These are phyloP conservation scores for Talaromyces nanjingensis DNA, from an alignment of 495 filamentous ascomycete genomes.

Conservation along the genomic window DNA sequence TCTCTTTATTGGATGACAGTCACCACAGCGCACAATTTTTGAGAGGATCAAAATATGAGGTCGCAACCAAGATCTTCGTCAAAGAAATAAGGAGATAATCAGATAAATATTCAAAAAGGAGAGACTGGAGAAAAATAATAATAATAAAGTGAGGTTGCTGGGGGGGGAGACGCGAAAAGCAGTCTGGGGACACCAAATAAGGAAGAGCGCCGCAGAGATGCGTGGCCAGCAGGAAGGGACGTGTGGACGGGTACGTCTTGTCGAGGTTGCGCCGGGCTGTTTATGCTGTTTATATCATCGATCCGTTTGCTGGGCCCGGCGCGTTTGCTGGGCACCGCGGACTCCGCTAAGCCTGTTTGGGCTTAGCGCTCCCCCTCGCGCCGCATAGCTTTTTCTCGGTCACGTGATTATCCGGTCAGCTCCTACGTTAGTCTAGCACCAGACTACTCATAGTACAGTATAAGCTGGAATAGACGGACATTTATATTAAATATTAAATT, in stretches of 20 bases:
- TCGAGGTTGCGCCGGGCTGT: slow-evolving; percentile 22
- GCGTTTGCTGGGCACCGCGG: slow-evolving; percentile 21
- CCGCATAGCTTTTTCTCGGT: neutral
- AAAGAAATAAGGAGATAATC: neutral
- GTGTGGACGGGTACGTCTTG: neutral
- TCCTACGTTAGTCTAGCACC: neutral
- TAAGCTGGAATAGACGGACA: neutral
- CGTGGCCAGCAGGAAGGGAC: neutral
- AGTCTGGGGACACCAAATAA: neutral
- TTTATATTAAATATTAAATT: neutral
- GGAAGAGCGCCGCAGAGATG: neutral
- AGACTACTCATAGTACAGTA: no score
- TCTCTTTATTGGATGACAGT: neutral
- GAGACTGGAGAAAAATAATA: neutral
- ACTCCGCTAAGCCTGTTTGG: slow-evolving; percentile 21
- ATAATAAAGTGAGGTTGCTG: neutral
- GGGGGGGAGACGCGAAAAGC: neutral
- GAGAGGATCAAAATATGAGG: neutral
- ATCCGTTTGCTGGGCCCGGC: slow-evolving; percentile 27
- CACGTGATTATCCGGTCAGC: neutral
- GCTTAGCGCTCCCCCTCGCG: neutral
- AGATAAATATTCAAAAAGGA: neutral
- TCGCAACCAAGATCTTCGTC: neutral
- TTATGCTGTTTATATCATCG: slow-evolving; percentile 50
- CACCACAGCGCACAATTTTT: neutral